Evolutionary conservation across 2,329 filamentous ascomycete genomes (phyloP), one percentile per base, ranked within the genome.

Genomic region (Xylaria arbuscula): DNA sequence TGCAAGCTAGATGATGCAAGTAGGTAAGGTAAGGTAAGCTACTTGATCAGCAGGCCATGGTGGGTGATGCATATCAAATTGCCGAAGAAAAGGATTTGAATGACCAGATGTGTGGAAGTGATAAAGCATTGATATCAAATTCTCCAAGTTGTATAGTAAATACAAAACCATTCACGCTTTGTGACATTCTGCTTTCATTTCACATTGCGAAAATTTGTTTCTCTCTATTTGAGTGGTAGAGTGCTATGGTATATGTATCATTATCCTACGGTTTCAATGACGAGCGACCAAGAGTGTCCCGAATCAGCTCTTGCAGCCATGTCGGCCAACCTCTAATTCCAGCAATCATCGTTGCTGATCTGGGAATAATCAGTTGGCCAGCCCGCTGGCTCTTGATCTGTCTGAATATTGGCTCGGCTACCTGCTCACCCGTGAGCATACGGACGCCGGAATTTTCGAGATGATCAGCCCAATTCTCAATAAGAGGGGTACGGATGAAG

Each of bases 401-500:
- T n/a, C 53, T 54, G 10, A 72, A 53, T 32, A 70, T 69, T 0
- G 70, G 70, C 62, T 68, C 70, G 10, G 66, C 70, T 45, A 72
- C 58, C 11, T 72, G 45, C 32, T 70, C 65, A 36, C 60, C 19
- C 2, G 55, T 70, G 65, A 72, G 70, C 56, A 72, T 38, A 15
- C 32, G 59, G 11, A 65, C 48, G 38, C 68, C 68, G 3, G 65
- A 40, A 5, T 42, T 42, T 58, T 70, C 60, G 11, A 70, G 68
- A 53, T 59, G 51, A 17, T 48, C 36, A 1, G 58, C 57, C 24
- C 42, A 64, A 5, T 45, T 24, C n/a, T 62, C 47, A 24, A 72
- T 48, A 22, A 72, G 68, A n/a, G 70, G 68, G 13, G 70, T 72
- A 47, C 63, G 55, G 28, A 69, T 65, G 28, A 64, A 72, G 48